Evolutionary conservation across 768 basidiomycete genomes (phyloP), one percentile per base, ranked within the genome.

Genomic region (Tulasnella sp.): DNA sequence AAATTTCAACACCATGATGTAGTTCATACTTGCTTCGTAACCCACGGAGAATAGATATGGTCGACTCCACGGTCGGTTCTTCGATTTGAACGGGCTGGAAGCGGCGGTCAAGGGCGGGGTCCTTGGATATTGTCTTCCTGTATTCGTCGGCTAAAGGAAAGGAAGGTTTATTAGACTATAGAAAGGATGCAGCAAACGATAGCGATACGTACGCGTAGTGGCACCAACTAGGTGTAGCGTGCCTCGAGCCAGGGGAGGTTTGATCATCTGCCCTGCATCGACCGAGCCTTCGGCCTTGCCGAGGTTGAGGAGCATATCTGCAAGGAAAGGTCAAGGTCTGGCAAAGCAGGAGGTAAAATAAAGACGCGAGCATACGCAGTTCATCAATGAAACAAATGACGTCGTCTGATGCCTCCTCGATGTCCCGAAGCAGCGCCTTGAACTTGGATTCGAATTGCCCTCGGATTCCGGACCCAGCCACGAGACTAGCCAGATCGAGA

Each of bases 351-450:
- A 55, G 37, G 11, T 3, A 13, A 42, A 18, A 18, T 42, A 32
- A 10, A 48, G 39, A 46, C 11, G 10, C 9, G 51, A 78, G 90
- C 93, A 85, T 81, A 93, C 92, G 95, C 74, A 97, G 91, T 89
- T 97, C 95, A 81, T 96, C 95, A 75, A 97, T 96, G 84, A 97
- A 97, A 82, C 93, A 95, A 48, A 96, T 96, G 10, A 95, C 91
- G 67, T 73, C 77, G 32, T 80, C 81, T 61, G 82, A 81, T 86
- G 94, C 92, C 16, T 91, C 93, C 82, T 96, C 94, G 78, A 98
- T 96, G 82, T 98, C 95, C 37, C 89, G 89, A n/a, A 97, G 86
- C 1, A 98, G 86, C 0, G 90, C 92, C 83, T 96, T 96, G 88
- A 96, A 96, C 81, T 95, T 95, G 83, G 94, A 94, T 81, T 98